phyloP scores from a whole-genome alignment of 768 basidiomycete genomes.

The Gloeophyllum trabeum region DNA sequence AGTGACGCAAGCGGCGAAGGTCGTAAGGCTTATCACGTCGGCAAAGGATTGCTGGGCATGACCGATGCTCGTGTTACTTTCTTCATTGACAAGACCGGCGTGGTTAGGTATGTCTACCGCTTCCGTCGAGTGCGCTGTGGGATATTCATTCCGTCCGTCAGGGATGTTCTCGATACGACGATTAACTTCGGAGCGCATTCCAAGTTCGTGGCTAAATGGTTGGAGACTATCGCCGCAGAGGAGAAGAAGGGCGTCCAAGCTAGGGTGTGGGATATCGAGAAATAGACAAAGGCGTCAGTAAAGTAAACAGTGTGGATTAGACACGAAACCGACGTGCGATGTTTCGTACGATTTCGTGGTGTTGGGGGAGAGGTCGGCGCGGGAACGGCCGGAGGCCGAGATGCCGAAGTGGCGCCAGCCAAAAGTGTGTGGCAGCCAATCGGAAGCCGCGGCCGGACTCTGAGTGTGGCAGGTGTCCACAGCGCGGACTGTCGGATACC shows the following conservation, averaged over 20 bases:
- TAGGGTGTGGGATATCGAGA: too few species aligned
- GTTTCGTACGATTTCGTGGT: too few species aligned
- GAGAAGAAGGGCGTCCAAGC: slow-evolving; percentile 4
- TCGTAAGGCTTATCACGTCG: slow-evolving; percentile 54
- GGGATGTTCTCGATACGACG: slow-evolving; percentile 48
- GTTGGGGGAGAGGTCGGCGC: too few species aligned
- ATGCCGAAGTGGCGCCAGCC: too few species aligned
- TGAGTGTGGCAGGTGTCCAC: too few species aligned
- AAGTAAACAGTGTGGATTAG: too few species aligned
- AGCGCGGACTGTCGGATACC: too few species aligned
- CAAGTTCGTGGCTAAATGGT: slow-evolving; percentile 62
- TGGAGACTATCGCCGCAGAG: slow-evolving; percentile 40
- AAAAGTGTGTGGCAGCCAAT: too few species aligned
- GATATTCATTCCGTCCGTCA: slow-evolving; percentile 13
- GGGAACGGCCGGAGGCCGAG: too few species aligned
- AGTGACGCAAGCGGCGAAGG: slow-evolving; percentile 58
- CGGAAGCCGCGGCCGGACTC: too few species aligned
- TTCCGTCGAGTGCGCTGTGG: slow-evolving; percentile 1
- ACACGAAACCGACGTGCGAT: too few species aligned
- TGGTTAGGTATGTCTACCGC: slow-evolving; percentile 38
- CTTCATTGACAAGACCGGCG: slow-evolving; percentile 62
- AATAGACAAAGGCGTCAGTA: too few species aligned
- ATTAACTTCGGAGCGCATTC: slow-evolving; percentile 55
- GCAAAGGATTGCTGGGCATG: slow-evolving; percentile 57
- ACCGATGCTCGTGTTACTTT: slow-evolving; percentile 59